Evolutionary conservation across 305 asterid species (phyloP).

Genomic region (Andrographis paniculata): DNA sequence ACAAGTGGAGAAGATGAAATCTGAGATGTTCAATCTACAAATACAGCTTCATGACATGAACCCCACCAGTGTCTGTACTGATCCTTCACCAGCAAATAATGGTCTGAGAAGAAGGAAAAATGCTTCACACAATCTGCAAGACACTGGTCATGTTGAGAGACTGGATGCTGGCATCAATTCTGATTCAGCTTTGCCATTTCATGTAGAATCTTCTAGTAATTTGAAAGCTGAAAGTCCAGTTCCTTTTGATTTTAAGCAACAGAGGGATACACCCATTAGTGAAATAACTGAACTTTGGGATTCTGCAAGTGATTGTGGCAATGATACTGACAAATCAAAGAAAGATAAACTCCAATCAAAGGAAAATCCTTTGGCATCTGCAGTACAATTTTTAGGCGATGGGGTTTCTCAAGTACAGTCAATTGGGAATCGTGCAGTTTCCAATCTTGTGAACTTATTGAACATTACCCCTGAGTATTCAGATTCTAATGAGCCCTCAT

Average conservation of each 20-base stretch:
- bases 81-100: slow-evolving; percentile 52
- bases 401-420: slow-evolving; percentile 96
- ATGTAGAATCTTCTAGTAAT: slow-evolving; percentile 58
- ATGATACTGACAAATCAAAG: slow-evolving; percentile 37
- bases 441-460: slow-evolving; percentile 76
- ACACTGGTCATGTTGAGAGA: slow-evolving; percentile 43
- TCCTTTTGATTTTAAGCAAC: slow-evolving; percentile 40
- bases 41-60: slow-evolving; percentile 77
- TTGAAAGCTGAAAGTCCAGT: slow-evolving; percentile 42
- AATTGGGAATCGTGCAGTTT: slow-evolving; percentile 92
- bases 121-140: slow-evolving; percentile 33
- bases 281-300: slow-evolving; percentile 81
- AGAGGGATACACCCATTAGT: slow-evolving; percentile 34
- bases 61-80: slow-evolving; percentile 40
- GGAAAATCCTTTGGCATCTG: slow-evolving; percentile 81
- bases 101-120: slow-evolving; percentile 73
- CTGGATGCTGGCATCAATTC: slow-evolving; percentile 35
- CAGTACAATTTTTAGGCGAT: slow-evolving; percentile 86
- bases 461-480: slow-evolving; percentile 75
- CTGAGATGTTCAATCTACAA: slow-evolving; percentile 98
- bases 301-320: slow-evolving; percentile 34
- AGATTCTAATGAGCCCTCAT: slow-evolving; percentile 48
- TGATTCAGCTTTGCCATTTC: slow-evolving; percentile 39
- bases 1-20: slow-evolving; percentile 99
- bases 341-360: slow-evolving; percentile 45